Conservation (phyloP, 495 filamentous ascomycete species). For the Podospora bellae-mahoneyi region DNA sequence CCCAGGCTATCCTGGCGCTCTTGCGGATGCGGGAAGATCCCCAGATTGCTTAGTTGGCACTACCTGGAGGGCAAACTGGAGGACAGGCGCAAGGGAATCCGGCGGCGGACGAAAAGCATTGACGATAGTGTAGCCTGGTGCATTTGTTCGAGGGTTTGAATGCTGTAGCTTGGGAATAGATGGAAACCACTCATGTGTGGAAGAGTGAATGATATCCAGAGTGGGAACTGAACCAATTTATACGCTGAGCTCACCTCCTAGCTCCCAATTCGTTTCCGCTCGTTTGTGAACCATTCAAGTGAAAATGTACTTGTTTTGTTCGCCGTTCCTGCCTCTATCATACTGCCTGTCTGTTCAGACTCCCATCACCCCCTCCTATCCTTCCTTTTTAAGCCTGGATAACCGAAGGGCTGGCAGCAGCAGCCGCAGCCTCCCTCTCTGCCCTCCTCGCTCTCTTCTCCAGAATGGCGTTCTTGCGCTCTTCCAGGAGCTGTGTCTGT, state of each 20-base stretch:
- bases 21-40: slow-evolving; percentile 50
- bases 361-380: neutral
- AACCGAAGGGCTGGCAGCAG: slow-evolving; percentile 23
- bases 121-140: neutral
- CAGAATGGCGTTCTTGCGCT: slow-evolving; percentile 70
- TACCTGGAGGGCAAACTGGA: neutral
- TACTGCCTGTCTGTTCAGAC: neutral
- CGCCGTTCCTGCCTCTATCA: neutral
- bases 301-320: neutral
- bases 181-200: neutral
- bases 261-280: neutral
- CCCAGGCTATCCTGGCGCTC: slow-evolving; percentile 68
- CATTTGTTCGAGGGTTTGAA: neutral
- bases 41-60: slow-evolving; percentile 30
- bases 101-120: neutral
- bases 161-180: neutral
- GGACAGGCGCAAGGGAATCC: slow-evolving; percentile 9
- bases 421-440: slow-evolving; percentile 48
- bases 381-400: slow-evolving; percentile 23
- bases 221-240: neutral
- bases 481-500: slow-evolving; percentile 69
- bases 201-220: neutral
- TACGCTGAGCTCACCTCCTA: neutral
- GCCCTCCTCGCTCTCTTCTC: slow-evolving; percentile 84
- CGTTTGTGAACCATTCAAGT: neutral